These are phyloP conservation scores for Candida koratica DNA, from an alignment of 805 yeast species.

Conservation along the genomic window DNA sequence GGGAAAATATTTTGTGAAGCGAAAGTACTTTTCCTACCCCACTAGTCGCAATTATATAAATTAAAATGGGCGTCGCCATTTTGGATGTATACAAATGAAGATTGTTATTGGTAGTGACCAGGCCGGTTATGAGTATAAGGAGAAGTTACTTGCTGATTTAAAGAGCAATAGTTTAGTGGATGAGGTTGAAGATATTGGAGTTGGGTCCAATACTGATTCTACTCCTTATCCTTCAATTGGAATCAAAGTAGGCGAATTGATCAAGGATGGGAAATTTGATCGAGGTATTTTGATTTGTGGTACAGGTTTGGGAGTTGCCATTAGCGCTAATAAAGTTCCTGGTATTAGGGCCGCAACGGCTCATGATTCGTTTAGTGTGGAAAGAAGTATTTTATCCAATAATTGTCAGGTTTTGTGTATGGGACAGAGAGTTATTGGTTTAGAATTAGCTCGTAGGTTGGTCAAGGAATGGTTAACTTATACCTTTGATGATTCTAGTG, in stretches of 20 bases:
- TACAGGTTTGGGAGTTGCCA: conserved; percentile 48
- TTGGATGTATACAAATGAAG: conserved; percentile 12
- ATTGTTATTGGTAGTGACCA: conserved; percentile 42
- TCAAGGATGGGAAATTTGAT: conserved; percentile 39
- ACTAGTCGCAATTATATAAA: conserved; percentile 6
- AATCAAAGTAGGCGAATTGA: conserved; percentile 39
- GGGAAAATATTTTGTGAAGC: too few species aligned
- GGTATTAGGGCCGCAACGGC: conserved; percentile 49
- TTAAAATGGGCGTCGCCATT: background rate
- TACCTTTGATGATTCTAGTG: conserved; percentile 34
- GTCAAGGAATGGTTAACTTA: conserved; percentile 44
- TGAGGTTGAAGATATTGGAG: conserved; percentile 40
- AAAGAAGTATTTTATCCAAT: conserved; percentile 41
- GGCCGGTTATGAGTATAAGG: conserved; percentile 44
- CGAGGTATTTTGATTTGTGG: conserved; percentile 46
- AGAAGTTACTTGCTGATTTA: conserved; percentile 33
- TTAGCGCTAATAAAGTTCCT: conserved; percentile 44
- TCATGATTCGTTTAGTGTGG: conserved; percentile 45
- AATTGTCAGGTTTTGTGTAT: conserved; percentile 44
- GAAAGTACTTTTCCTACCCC: conserved; percentile 11
- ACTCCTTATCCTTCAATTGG: conserved; percentile 44
- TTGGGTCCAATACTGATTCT: conserved; percentile 24
- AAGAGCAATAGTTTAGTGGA: conserved; percentile 24
- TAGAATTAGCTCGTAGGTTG: conserved; percentile 41
- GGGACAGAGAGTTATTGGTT: conserved; percentile 46